Base-by-base conservation (phyloP, 1,139 yeast genomes). In the Blastobotrys ciferrii region DNA sequence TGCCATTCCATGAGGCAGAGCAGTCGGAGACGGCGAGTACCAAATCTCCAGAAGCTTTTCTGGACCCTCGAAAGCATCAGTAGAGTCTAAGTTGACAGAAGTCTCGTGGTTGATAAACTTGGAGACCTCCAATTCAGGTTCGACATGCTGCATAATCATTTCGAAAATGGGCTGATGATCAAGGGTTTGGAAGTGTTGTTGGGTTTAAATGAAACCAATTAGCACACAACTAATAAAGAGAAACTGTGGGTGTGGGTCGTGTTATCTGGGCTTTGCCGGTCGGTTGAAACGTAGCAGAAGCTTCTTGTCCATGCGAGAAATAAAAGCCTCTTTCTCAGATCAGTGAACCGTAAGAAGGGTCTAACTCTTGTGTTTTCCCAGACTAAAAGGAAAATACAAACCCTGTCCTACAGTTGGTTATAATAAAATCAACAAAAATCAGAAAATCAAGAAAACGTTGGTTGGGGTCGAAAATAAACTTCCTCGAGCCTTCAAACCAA, bases 41-140 rank as follows among this genome's bases (percentile, higher is more conserved):
- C 97, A 91, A 52, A 92, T 74, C 65, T 92, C 97, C 45, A 92
- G 73, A 51, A 92, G 75, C 69, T 92, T 92, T 68, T 92, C 98
- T 17, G 98, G 98, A 11, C 98, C 98, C 71, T 91, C 98, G 65
- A 91, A 91, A 2, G 97, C 96, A 64, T 81, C 84, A 15, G 95
- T 76, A 30, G 96, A 88, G 69, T 91, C 97, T 57, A 89, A 71
- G 57, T 78, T 77, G 45, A 83, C 83, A n/a, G 95, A 82, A 46
- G 87, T 72, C 56, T 82, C 86, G 67, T 84, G 88, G 66, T 88
- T 88, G 60, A 85, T 80, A 61, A 75, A 86, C 47, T 60, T 61
- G 42, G 40, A 36, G 12, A 36, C 40, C 12, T 36, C 40, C 40
- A 36, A 18, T 36, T 36, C 40, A 17, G 18, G 40, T 6, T 17